Base-by-base conservation (phyloP, 805 yeast genomes). In the Nakazawaea peltata region DNA sequence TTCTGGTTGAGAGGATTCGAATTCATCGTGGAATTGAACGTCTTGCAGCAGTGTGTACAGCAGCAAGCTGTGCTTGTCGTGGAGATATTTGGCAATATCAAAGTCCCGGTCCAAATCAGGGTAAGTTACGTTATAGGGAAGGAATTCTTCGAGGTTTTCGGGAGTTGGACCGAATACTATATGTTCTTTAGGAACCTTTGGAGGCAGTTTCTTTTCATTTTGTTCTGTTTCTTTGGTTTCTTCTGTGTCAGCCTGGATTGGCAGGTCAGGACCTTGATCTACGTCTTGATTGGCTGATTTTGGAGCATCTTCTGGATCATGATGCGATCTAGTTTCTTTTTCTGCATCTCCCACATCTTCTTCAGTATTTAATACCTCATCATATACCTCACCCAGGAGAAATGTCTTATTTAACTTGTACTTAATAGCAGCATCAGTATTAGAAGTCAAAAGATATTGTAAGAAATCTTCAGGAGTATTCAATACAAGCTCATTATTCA, bases 81-180 rank as follows among this genome's bases (percentile, higher is more conserved):
- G 18, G 14, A 37, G 16, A 26, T 37, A 33, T 22, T 16, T 14
- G 8, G 24, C 21, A 2, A 37, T 13, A 26, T 37, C 36, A 21
- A 37, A 37, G 12, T 37, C 41, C n/a, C n/a, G n/a, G n/a, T n/a
- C n/a, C 10, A 6, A 9, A 4, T 13, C 15, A 10, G 49, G 55
- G 12, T 53, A 50, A 23, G 46, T 44, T 26, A 40, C 45, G 15
- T 50, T 49, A 34, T 59, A 57, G 1, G 65, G 63, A 22, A 57
- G 41, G 32, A 49, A 44, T 14, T 49, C 48, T 24, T 51, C 37
- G 18, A 59, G 33, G 9, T 38, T 48, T 15, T 55, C 61, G 2
- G 65, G 62, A 10, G 60, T 50, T 1, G 62, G 61, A 0, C 63
- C 65, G 6, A 48, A 43, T 13, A 59, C 50, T 11, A 55, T 30